Evolutionary conservation across 2,329 filamentous ascomycete genomes (phyloP), one percentile per base, ranked within the genome.

Genomic region (Thermomyces lanuginosus): DNA sequence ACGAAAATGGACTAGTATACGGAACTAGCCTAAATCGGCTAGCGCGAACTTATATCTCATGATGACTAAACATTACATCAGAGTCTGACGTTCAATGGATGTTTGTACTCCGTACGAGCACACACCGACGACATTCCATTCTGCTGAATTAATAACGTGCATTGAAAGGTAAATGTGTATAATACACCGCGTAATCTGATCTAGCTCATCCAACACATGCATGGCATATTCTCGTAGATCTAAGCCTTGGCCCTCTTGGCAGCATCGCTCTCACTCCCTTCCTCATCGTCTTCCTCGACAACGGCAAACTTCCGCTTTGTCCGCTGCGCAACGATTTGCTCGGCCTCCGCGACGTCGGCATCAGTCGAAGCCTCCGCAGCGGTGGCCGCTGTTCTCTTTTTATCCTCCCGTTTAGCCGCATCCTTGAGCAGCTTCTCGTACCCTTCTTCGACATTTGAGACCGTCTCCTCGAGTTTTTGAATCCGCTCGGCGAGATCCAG

Each of bases 381-480:
- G 8, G 36, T 34, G 20, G 40, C 38, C 21, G 38, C 22, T 21
- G 6, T 17, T 12, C n/a, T 14, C 23, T 12, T 27, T 26, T 18
- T 43, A 33, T 41, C 40, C 26, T 48, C 45, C 18, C 48, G 45
- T 9, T 44, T 41, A 10, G 37, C 42, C 36, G 59, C 54, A 5
- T 40, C 45, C 14, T 48, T 63, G 9, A 75, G 44, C 23, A 70
- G 50, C 30, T 61, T 56, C 30, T 64, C 60, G 44, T 72, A 75
- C 23, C 70, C 69, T 24, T 64, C 63, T 35, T 69, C 60, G 22
- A 72, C 64, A 34, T 58, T 64, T 11, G 61, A 56, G 6, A 72
- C 55, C 4, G 66, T 69, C 18, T 63, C 59, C 38, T 74, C 70
- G 8, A 76, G 50, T 45, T 68, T 71, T 33, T 69, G 58, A 0